Evolutionary conservation across 179 eudicot species (phyloP).

Genomic region (Pouteria campechiana): DNA sequence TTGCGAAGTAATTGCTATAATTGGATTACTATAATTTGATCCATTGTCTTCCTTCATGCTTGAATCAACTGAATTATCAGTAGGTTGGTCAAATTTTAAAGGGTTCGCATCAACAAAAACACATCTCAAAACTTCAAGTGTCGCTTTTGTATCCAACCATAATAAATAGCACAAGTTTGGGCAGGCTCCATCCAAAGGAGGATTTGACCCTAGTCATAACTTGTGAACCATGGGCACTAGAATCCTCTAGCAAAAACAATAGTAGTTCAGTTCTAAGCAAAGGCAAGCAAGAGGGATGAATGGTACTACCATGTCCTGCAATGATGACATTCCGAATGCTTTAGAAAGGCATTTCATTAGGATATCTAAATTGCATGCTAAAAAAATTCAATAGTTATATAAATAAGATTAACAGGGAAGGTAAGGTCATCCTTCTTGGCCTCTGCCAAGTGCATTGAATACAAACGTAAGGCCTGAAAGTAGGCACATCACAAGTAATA

Average conservation of each 20-base stretch:
- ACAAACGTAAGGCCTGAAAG: too few species aligned
- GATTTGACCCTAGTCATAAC: slow-evolving; percentile 24
- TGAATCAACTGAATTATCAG: slow-evolving; percentile 15
- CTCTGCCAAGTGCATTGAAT: too few species aligned
- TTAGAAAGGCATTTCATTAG: background rate
- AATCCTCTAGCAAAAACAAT: slow-evolving; percentile 62
- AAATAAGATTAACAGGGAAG: too few species aligned
- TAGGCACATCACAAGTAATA: too few species aligned
- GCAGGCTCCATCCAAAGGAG: slow-evolving; percentile 30
- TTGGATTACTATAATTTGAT: slow-evolving; percentile 5
- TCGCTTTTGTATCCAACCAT: slow-evolving; percentile 77
- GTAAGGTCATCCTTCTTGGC: too few species aligned
- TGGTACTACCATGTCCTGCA: slow-evolving; percentile 79
- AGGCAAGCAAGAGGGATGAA: slow-evolving; percentile 48
- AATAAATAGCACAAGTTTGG: slow-evolving; percentile 57
- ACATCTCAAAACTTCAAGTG: slow-evolving; percentile 68
- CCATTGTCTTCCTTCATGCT: slow-evolving; percentile 18
- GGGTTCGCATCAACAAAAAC: slow-evolving; percentile 40
- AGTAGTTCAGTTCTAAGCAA: slow-evolving; percentile 74
- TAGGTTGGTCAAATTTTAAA: slow-evolving; percentile 10
- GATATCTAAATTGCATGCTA: too few species aligned
- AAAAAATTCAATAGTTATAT: too few species aligned
- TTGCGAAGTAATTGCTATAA: too few species aligned
- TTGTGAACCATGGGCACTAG: slow-evolving; percentile 39
- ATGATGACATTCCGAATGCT: background rate